Percentiles rank a stretch among this genome's conserved stretches.
phyloP scores from a whole-genome alignment of 73 alveolate species.

The Effrenium voratum region DNA sequence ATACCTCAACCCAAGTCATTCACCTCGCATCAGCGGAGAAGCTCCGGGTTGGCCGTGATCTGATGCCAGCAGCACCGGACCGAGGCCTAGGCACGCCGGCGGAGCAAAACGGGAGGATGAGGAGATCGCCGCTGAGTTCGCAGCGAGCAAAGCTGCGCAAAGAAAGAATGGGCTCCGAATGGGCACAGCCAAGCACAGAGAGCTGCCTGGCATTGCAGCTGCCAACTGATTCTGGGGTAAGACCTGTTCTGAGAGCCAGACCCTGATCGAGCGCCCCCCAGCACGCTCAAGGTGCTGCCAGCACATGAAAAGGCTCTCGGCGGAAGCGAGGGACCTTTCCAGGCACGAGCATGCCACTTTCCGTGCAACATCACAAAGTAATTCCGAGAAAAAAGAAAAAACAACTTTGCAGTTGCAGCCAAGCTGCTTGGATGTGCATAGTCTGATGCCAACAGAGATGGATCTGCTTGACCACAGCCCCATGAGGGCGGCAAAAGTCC shows the following conservation, averaged over 20 bases:
- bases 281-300: neutral
- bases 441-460: neutral
- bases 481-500: neutral
- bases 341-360: neutral
- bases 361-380: neutral
- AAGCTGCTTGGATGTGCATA: neutral
- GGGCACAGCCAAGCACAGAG: neutral
- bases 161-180: neutral
- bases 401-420: neutral
- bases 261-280: constrained; percentile 14
- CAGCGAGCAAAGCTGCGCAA: neutral
- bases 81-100: neutral
- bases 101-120: too few relatives aligned
- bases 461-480: neutral
- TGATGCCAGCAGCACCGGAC: neutral
- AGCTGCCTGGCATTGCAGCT: neutral
- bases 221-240: neutral
- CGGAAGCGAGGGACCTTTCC: neutral
- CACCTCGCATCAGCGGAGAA: neutral
- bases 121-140: too few relatives aligned
- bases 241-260: neutral
- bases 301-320: neutral
- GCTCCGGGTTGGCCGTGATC: neutral
- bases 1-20: neutral
- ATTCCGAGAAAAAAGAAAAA: neutral